phyloP scores from a whole-genome alignment of 2,329 filamentous ascomycete species.

The Cyphellophora europaea region DNA sequence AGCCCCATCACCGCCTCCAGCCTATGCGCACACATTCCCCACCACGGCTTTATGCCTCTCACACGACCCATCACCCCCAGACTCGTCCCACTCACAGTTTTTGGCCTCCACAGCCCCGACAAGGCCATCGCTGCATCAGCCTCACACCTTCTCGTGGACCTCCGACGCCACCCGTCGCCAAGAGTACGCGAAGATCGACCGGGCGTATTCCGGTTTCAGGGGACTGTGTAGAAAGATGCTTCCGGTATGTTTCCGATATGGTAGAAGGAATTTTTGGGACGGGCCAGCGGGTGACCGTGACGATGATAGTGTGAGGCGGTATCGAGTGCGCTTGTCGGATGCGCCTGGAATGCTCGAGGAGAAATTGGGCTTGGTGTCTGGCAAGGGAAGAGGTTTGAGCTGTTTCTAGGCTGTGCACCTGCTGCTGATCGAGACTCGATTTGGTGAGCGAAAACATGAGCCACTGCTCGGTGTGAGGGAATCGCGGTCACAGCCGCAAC shows the following conservation, averaged over 20 bases:
- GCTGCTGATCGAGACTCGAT: too few species aligned
- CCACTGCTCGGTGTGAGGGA: too few species aligned
- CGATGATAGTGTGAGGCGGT: neutral
- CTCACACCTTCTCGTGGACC: conserved; percentile 1
- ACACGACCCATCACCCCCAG: neutral
- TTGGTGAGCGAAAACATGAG: too few species aligned
- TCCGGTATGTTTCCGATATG: neutral
- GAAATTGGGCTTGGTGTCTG: too few species aligned
- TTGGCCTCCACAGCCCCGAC: too few species aligned
- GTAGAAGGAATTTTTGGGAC: conserved; percentile 1
- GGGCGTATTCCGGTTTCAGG: conserved; percentile 1
- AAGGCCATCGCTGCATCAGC: too few species aligned
- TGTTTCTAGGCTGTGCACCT: too few species aligned
- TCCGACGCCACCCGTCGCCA: neutral
- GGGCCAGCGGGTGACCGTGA: conserved; percentile 1
- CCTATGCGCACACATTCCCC: neutral
- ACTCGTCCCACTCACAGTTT: too few species aligned
- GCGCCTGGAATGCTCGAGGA: too few species aligned
- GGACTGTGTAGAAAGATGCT: neutral
- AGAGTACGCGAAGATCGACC: conserved; percentile 1
- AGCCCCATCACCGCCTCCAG: neutral
- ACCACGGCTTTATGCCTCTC: neutral
- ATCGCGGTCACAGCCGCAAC: too few species aligned
- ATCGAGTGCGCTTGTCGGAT: too few species aligned
- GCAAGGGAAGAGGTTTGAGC: too few species aligned